A percentile compares a stretch with the other conserved stretches of the same genome.
These are phyloP conservation scores for Zygoascus bituminiphila DNA, from an alignment of 805 yeast genomes.

Conservation along the genomic window DNA sequence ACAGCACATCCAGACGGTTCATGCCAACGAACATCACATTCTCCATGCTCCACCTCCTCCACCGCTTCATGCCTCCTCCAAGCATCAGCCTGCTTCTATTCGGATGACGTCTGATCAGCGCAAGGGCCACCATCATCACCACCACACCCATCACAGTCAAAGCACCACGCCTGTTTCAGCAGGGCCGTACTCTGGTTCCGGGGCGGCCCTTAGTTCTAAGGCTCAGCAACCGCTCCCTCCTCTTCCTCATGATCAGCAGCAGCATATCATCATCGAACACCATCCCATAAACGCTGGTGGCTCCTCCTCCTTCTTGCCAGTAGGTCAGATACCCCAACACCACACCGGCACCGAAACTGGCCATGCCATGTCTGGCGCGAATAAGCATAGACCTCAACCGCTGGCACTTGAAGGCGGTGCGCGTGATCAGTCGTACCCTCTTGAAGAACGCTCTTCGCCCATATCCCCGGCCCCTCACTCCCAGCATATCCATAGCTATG, in stretches of 20 bases:
- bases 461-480: constrained; percentile 5
- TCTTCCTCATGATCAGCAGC: constrained; percentile 4
- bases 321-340: not conserved
- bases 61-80: not conserved
- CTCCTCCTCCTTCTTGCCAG: not conserved
- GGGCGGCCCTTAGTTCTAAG: not conserved
- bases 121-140: constrained; percentile 12
- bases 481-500: constrained; percentile 4
- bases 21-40: constrained; percentile 41
- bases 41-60: constrained; percentile 19
- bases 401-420: constrained; percentile 7
- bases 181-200: too few relatives aligned
- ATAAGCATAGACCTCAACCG: constrained; percentile 15
- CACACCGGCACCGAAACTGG: not conserved
- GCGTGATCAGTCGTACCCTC: not conserved
- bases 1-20: constrained; percentile 86
- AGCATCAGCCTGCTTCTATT: constrained; percentile 6
- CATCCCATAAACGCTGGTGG: not conserved
- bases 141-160: constrained; percentile 7
- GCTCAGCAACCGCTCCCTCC: constrained; percentile 12
- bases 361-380: constrained; percentile 3
- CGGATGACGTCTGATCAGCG: constrained; percentile 7
- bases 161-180: not conserved
- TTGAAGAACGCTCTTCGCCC: constrained; percentile 5
- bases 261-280: not conserved